Evolutionary conservation across 768 basidiomycete species (phyloP), one percentile per base, ranked within the genome.

Genomic region (Podaxis sp.): DNA sequence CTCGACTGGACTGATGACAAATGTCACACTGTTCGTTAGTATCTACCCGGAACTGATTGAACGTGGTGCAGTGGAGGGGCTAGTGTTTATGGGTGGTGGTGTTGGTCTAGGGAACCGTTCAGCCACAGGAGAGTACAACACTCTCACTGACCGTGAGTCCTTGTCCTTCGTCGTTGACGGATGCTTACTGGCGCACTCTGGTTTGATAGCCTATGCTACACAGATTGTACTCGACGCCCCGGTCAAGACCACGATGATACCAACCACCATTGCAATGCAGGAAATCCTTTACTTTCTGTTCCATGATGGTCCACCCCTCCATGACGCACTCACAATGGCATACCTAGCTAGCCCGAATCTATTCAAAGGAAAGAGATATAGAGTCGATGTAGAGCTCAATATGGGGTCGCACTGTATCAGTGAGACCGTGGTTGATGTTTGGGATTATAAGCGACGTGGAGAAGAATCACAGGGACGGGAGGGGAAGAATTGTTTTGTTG

Each of bases 71-170:
- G 75, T 93, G 4, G 85, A 87, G 63, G 84, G 89, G 64, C 82
- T 92, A 64, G 88, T 92, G 6, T 90, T 93, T 69, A 96, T 96
- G 94, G 94, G 94, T 11, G 94, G 94, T n/a, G 93, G 87, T 2
- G 87, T 93, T 30, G 93, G 93, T 8, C 70, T 91, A 22, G 93
- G 94, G 0, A 96, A 95, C 69, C 79, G 88, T 36, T 88, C 90
- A 7, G 78, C 93, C 13, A 88, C 85, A 11, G 92, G 91, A 68
- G 93, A 93, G 71, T 95, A 86, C 73, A 94, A 93, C 69, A 87
- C 93, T 58, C 73, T 90, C 17, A 91, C 89, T 64, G 92, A 93
- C 76, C 91, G 90, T 92, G 68, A 73, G 90, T 74, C n/a, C 33
- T 37, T 26, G 26, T 38, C 26, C 46, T 49, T 37, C 36, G n/a